Conservation (phyloP, 768 basidiomycete species). For the Trametes meyenii region DNA sequence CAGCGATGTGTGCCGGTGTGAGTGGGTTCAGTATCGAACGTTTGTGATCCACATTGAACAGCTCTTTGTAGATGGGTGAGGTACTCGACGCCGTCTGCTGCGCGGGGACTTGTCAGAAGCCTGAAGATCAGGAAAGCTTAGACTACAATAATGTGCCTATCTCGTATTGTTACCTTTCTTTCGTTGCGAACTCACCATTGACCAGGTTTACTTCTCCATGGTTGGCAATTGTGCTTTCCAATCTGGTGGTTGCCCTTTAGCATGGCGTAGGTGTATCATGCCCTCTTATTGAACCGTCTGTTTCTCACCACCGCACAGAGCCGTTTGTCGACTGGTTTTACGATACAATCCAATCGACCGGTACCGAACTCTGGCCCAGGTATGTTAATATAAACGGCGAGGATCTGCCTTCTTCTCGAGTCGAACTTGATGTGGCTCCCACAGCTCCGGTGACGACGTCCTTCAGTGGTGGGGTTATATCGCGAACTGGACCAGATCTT, state of each 20-base stretch:
- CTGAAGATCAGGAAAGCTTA: background rate
- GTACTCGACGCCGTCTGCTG: constrained; percentile 8
- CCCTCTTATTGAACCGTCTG: too few species aligned
- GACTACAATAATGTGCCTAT: background rate
- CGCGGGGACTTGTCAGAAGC: constrained; percentile 8
- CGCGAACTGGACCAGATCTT: constrained; percentile 11
- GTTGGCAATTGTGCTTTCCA: constrained; percentile 3
- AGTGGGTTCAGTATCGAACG: background rate
- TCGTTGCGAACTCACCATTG: background rate
- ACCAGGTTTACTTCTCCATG: constrained; percentile 1
- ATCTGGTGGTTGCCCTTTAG: constrained; percentile 3
- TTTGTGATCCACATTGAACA: background rate
- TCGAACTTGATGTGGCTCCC: too few species aligned
- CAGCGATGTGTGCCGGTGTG: constrained; percentile 6
- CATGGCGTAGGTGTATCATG: constrained; percentile 1
- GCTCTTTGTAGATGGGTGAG: constrained; percentile 2
- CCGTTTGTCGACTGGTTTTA: constrained; percentile 15
- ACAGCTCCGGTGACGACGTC: constrained; percentile 7
- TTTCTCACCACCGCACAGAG: background rate
- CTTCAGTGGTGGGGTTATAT: constrained; percentile 5
- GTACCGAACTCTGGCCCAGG: constrained; percentile 3
- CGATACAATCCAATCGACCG: constrained; percentile 1
- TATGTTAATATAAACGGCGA: background rate
- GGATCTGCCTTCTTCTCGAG: background rate
- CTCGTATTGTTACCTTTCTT: too few species aligned